These are phyloP conservation scores for sunflower (Helianthus annuus) DNA, from an alignment of 129 eudicot species.

Conservation along the genomic window DNA sequence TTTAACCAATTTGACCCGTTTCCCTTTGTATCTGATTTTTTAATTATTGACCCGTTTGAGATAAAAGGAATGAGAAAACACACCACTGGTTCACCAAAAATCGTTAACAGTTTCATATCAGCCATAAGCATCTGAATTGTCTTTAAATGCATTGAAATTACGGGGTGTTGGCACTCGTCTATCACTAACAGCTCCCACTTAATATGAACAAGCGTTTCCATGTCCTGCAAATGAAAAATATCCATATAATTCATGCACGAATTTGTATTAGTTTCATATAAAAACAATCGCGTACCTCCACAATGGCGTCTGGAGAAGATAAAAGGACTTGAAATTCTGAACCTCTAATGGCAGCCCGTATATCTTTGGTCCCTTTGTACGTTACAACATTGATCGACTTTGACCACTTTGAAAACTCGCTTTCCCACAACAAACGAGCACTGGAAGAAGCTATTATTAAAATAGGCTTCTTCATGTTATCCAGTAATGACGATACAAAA, in stretches of 20 bases:
- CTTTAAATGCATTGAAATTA: slow-evolving; percentile 11
- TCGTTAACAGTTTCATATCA: slow-evolving; percentile 41
- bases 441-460: slow-evolving; percentile 32
- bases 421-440: slow-evolving; percentile 38
- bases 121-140: slow-evolving; percentile 29
- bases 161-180: slow-evolving; percentile 39
- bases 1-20: no score
- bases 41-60: neutral
- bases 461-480: slow-evolving; percentile 31
- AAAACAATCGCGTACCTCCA: slow-evolving; percentile 32
- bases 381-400: slow-evolving; percentile 32
- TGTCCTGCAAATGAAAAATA: slow-evolving; percentile 31
- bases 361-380: slow-evolving; percentile 38
- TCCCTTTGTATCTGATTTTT: no score
- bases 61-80: neutral
- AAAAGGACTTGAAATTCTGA: slow-evolving; percentile 43
- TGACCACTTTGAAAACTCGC: slow-evolving; percentile 43
- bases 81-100: slow-evolving; percentile 31
- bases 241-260: neutral
- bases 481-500: slow-evolving; percentile 40
- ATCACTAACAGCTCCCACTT: slow-evolving; percentile 42
- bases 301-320: slow-evolving; percentile 32
- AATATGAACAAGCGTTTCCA: slow-evolving; percentile 27
- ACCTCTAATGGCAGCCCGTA: slow-evolving; percentile 32
- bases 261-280: neutral